Conservation (phyloP, 306 rosid species). For the Cajanus cajan region DNA sequence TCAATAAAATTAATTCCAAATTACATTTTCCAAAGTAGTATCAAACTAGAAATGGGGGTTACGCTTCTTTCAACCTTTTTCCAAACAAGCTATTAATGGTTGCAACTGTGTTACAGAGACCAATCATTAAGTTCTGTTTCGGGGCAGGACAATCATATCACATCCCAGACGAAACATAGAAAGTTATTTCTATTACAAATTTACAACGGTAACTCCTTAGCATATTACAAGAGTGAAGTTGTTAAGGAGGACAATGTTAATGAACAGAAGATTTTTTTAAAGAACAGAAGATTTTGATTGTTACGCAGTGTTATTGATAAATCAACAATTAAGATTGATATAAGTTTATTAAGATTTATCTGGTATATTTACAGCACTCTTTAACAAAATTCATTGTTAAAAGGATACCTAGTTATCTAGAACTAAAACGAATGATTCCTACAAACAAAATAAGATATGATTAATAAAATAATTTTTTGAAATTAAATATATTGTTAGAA, state of each 20-base stretch:
- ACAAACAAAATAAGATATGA: too few relatives aligned
- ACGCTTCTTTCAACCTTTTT: too few relatives aligned
- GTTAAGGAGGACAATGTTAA: neutral
- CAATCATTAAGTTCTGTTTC: neutral
- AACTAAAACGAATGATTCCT: neutral
- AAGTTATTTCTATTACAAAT: neutral
- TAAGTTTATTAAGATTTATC: too few relatives aligned
- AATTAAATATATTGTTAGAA: too few relatives aligned
- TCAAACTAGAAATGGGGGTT: too few relatives aligned
- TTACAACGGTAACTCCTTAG: neutral
- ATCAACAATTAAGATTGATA: too few relatives aligned
- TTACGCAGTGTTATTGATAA: too few relatives aligned
- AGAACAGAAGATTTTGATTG: neutral
- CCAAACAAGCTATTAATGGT: neutral
- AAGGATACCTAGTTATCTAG: neutral
- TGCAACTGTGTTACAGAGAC: neutral
- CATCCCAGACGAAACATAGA: neutral
- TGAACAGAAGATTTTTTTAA: neutral
- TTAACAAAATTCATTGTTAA: neutral
- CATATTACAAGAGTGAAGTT: neutral
- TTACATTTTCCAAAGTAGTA: too few relatives aligned
- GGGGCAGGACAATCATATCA: neutral
- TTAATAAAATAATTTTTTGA: too few relatives aligned
- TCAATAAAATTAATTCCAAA: too few relatives aligned
- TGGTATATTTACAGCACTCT: too few relatives aligned